Evolutionary conservation across 2,329 filamentous ascomycete genomes (phyloP).

Genomic region (Cytospora paraplurivora): DNA sequence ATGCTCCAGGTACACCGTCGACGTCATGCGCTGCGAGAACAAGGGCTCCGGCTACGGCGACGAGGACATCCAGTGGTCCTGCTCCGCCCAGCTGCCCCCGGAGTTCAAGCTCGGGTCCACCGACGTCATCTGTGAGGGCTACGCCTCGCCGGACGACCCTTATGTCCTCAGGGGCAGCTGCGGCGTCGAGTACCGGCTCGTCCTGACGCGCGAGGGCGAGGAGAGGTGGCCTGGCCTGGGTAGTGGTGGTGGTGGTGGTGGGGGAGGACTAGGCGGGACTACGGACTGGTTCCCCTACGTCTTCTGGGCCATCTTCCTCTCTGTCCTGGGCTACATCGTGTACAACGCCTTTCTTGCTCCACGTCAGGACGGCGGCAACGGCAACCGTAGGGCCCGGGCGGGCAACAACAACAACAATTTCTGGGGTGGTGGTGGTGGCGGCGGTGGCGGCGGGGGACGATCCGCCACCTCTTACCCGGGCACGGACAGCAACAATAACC

Average conservation of each 20-base stretch:
- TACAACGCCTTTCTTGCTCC: conserved; percentile 52
- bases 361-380: conserved; percentile 23
- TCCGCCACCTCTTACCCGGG: conserved; percentile 56
- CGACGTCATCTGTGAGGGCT: conserved; percentile 92
- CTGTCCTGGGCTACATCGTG: conserved; percentile 62
- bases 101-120: conserved; percentile 76
- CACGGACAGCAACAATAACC: conserved; percentile 37
- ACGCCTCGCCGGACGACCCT: conserved; percentile 71
- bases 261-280: conserved; percentile 34
- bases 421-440: conserved; percentile 44
- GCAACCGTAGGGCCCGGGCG: conserved; percentile 29
- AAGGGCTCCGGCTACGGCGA: conserved; percentile 75
- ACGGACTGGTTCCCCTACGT: conserved; percentile 45
- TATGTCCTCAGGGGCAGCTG: conserved; percentile 92
- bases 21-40: conserved; percentile 89
- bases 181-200: conserved; percentile 83
- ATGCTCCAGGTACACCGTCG: conserved; percentile 71
- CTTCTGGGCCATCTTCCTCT: conserved; percentile 65
- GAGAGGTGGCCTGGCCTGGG: conserved; percentile 63
- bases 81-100: conserved; percentile 63
- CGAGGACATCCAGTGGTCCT: conserved; percentile 91
- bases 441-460: conserved; percentile 48
- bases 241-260: conserved; percentile 40
- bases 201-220: conserved; percentile 77
- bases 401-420: conserved; percentile 40